Percentiles rank a stretch among this genome's conserved stretches.
These are phyloP conservation scores for Picea sitchensis DNA, from an alignment of 75 land plant species.

Conservation along the genomic window DNA sequence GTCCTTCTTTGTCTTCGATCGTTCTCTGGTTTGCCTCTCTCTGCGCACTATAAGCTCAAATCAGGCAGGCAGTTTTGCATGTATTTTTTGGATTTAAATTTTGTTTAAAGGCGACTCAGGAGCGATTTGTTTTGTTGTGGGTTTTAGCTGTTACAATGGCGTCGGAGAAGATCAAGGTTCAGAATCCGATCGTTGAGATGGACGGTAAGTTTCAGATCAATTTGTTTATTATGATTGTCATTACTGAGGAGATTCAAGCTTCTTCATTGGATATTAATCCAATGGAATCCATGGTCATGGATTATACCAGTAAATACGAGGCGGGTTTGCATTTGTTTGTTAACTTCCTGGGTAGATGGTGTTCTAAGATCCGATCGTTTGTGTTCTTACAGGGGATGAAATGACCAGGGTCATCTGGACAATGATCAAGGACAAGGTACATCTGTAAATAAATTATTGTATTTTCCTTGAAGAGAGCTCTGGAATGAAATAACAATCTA, in stretches of 20 bases:
- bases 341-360: too few species aligned
- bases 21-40: not conserved
- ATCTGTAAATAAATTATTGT: not conserved
- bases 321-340: not conserved
- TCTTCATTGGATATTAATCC: too few species aligned
- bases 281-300: too few species aligned
- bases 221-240: not conserved
- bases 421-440: slow-evolving; percentile 89
- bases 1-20: not conserved
- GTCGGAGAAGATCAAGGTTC: slow-evolving; percentile 55
- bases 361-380: not conserved
- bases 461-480: not conserved
- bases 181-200: slow-evolving; percentile 96
- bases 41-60: too few species aligned
- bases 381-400: slow-evolving; percentile 70
- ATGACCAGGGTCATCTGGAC: slow-evolving; percentile 95
- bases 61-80: not conserved
- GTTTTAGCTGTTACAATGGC: slow-evolving; percentile 29
- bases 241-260: too few species aligned
- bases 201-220: slow-evolving; percentile 51
- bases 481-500: too few species aligned
- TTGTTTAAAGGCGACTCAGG: not conserved
- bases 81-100: not conserved
- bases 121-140: not conserved
- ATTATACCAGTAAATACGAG: not conserved